These are phyloP conservation scores for Tagetes erecta DNA, from an alignment of 129 eudicot species.

Conservation along the genomic window DNA sequence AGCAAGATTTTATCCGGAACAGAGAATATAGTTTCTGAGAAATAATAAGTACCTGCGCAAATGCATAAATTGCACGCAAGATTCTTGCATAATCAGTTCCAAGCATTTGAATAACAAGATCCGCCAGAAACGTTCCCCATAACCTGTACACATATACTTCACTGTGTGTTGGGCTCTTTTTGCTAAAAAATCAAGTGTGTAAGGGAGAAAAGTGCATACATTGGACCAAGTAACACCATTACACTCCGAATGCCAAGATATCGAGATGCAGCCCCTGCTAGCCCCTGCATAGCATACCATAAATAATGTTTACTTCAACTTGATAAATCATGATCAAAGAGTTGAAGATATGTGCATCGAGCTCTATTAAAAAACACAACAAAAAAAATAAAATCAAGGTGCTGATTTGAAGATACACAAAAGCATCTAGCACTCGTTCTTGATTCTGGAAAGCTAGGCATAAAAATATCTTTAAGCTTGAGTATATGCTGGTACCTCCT, in stretches of 20 bases:
- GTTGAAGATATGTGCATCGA: not conserved
- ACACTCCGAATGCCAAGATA: conserved; percentile 83
- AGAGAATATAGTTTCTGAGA: not conserved
- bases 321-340: not conserved
- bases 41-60: conserved; percentile 77
- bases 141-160: conserved; percentile 49
- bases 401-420: not conserved
- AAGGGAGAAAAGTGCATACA: conserved; percentile 48
- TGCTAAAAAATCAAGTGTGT: not conserved
- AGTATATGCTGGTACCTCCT: not conserved
- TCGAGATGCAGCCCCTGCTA: conserved; percentile 76
- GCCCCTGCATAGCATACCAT: conserved; percentile 56
- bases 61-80: conserved; percentile 88
- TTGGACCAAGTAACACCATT: conserved; percentile 73
- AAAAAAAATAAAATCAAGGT: not conserved
- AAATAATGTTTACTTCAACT: not conserved
- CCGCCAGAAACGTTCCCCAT: conserved; percentile 95
- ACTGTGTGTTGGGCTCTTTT: not conserved
- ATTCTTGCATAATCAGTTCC: conserved; percentile 98
- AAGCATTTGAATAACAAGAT: conserved; percentile 88
- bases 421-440: not conserved
- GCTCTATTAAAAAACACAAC: not conserved
- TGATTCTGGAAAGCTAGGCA: not conserved
- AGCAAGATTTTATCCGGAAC: not conserved
- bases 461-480: not conserved